Evolutionary conservation across 768 basidiomycete species (phyloP), one percentile per base, ranked within the genome.

Genomic region (Galerina sulciceps): DNA sequence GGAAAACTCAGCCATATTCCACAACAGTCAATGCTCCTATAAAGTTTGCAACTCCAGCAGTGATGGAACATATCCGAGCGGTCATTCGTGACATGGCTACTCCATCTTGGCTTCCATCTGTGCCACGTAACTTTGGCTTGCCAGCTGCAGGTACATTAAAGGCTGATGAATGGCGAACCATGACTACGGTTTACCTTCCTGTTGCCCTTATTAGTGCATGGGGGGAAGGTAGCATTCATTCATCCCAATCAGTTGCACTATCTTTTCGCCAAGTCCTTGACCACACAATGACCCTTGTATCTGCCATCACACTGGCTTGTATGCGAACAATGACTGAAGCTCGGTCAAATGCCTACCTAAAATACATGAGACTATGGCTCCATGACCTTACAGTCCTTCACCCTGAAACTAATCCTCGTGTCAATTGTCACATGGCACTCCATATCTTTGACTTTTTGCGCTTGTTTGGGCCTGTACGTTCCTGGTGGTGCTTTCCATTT

Each of bases 371-470:
- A 35, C 14, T 42, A 10, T 60, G 59, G 59, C 14, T 55, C 13
- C 14, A 13, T 4, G n/a, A 55, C 34, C 38, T 60, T 9, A 38
- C 44, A 13, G 22, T 8, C 14, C 23, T 57, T 20, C 26, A 20
- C 9, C 23, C 35, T 11, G 38, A 36, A 1, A 18, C 11, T 15
- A 37, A 15, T 11, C 35, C 49, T 15, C 6, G 34, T 10, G 44
- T 31, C 44, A 58, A 58, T 38, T 11, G 41, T 3, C 76, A 77
- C 46, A 57, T 67, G 2, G 63, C 71, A 0, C 65, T 77, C 46
- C 78, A 78, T 53, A 50, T 79, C 6, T 61, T 67, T n/a, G 69
- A 77, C 13, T 77, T 76, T 49, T 60, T 76, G 0, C 10, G 62
- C 0, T 59, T 70, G 2, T 78, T 77, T 53, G 73, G 79, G 0